Evolutionary conservation across 1,139 yeast species (phyloP).

Genomic region (Geotrichum histeridarum): DNA sequence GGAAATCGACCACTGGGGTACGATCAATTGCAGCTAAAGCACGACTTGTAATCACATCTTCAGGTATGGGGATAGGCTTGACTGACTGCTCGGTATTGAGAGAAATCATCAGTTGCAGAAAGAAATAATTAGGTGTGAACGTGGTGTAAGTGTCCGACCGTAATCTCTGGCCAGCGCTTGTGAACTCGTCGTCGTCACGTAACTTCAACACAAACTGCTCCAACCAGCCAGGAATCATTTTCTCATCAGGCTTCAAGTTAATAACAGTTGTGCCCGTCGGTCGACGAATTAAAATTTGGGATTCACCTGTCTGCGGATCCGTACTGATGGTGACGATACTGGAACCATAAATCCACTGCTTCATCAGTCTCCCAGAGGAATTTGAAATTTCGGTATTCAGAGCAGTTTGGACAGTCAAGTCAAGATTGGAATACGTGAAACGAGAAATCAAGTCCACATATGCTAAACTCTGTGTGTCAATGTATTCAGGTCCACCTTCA

Average conservation of each 20-base stretch:
- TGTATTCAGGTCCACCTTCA: conserved; percentile 38
- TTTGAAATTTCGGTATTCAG: conserved; percentile 21
- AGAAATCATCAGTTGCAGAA: conserved; percentile 42
- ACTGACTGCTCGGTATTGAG: conserved; percentile 25
- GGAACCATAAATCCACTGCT: conserved; percentile 61
- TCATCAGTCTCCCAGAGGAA: conserved; percentile 25
- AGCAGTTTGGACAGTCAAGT: conserved; percentile 43
- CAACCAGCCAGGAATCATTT: conserved; percentile 40
- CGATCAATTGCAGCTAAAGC: conserved; percentile 65
- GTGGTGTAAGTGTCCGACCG: conserved; percentile 7
- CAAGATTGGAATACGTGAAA: conserved; percentile 62
- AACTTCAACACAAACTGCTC: conserved; percentile 17
- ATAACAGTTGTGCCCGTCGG: conserved; percentile 62
- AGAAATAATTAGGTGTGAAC: conserved; percentile 41
- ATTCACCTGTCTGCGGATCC: conserved; percentile 48
- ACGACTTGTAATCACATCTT: conserved; percentile 49
- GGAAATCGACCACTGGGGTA: conserved; percentile 75
- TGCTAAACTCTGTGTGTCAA: conserved; percentile 56
- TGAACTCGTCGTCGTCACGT: background rate
- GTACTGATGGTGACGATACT: conserved; percentile 57
- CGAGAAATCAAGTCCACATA: conserved; percentile 63
- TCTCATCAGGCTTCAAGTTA: conserved; percentile 44
- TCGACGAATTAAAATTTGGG: conserved; percentile 53
- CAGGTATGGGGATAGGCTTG: conserved; percentile 42
- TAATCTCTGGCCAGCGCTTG: conserved; percentile 5